These are phyloP conservation scores for Eustoma russellianum DNA, from an alignment of 257 asterid genomes.

Conservation along the genomic window DNA sequence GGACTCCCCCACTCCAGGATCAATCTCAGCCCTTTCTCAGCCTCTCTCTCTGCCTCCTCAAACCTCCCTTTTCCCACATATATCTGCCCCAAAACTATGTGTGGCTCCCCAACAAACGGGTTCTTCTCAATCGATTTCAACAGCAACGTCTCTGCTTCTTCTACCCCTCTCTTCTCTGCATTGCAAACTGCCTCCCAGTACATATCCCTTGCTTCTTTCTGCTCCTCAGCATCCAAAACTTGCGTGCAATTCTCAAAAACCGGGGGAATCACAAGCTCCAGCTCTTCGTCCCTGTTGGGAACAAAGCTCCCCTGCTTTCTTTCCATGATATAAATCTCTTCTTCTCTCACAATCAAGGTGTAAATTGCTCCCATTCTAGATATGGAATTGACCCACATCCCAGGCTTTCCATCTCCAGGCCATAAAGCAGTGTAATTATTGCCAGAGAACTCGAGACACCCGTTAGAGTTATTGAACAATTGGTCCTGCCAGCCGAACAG, in stretches of 20 bases:
- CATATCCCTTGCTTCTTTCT: constrained; percentile 50
- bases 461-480: constrained; percentile 53
- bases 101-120: constrained; percentile 65
- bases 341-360: constrained; percentile 49
- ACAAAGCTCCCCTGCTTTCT: not conserved
- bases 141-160: constrained; percentile 46
- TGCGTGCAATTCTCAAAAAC: constrained; percentile 40
- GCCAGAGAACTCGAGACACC: constrained; percentile 53
- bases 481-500: constrained; percentile 61
- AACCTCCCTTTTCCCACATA: constrained; percentile 43
- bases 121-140: constrained; percentile 50
- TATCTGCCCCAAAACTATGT: constrained; percentile 63
- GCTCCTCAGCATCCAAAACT: constrained; percentile 39
- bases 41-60: constrained; percentile 56
- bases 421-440: constrained; percentile 39
- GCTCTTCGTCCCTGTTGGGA: constrained; percentile 34
- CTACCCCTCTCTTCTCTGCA: constrained; percentile 35
- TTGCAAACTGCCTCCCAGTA: constrained; percentile 84
- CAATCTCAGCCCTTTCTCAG: constrained; percentile 53
- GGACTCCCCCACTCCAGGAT: constrained; percentile 86
- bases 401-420: constrained; percentile 91
- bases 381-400: constrained; percentile 54
- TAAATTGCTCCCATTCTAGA: constrained; percentile 76
- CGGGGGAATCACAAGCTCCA: constrained; percentile 73
- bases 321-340: constrained; percentile 28